Percentiles rank a stretch among this genome's conserved stretches.
phyloP scores from a whole-genome alignment of 768 basidiomycete genomes.

The Hemileccinum impolitum region DNA sequence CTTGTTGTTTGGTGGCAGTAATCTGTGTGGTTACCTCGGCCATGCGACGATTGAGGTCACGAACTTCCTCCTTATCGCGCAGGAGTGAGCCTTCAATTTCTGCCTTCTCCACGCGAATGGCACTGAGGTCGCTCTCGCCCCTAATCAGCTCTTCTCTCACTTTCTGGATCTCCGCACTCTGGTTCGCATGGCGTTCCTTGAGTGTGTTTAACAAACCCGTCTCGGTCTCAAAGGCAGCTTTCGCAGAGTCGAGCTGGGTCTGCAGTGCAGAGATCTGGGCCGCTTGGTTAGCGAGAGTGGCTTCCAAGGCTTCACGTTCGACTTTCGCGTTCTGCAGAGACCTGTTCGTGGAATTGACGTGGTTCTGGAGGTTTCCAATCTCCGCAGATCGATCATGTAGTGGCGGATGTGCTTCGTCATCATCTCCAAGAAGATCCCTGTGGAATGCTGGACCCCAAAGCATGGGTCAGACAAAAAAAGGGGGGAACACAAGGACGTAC shows the following conservation, averaged over 20 bases:
- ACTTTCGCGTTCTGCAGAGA: conserved; percentile 62
- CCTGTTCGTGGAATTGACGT: conserved; percentile 74
- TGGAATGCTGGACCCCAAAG: conserved; percentile 16
- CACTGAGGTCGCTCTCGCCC: conserved; percentile 90
- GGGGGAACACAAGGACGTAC: conserved; percentile 12
- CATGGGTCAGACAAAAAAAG: conserved; percentile 5
- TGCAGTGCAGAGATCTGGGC: conserved; percentile 77
- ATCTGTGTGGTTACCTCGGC: conserved; percentile 73
- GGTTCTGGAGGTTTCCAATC: conserved; percentile 85
- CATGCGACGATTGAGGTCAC: conserved; percentile 83
- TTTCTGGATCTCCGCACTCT: conserved; percentile 70
- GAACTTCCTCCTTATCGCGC: conserved; percentile 91
- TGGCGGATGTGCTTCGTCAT: conserved; percentile 47
- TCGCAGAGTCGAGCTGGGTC: conserved; percentile 77
- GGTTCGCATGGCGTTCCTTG: conserved; percentile 63
- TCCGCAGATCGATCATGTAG: conserved; percentile 76
- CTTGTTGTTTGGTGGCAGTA: conserved; percentile 61
- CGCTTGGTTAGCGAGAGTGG: conserved; percentile 61
- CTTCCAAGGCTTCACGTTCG: conserved; percentile 67
- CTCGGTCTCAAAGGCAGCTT: conserved; percentile 85
- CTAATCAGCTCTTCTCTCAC: conserved; percentile 75
- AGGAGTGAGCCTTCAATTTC: conserved; percentile 86
- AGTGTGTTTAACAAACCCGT: conserved; percentile 62
- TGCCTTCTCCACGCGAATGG: conserved; percentile 81
- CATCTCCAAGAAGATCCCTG: conserved; percentile 71